Evolutionary conservation across 164 flowering plant genomes (phyloP), one percentile per base, ranked within the genome.

Genomic region (Magnolia changhungtana): DNA sequence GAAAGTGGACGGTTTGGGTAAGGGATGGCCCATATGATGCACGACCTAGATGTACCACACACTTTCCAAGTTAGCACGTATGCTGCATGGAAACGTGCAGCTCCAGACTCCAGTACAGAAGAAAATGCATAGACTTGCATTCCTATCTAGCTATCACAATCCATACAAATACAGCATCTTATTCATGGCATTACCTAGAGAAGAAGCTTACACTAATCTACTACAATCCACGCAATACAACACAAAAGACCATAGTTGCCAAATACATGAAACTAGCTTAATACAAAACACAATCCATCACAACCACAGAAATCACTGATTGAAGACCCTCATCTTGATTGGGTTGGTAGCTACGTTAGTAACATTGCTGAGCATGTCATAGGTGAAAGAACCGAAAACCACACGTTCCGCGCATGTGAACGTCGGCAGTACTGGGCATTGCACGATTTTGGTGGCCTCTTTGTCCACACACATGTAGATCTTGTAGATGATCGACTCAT

Each of bases 381-480:
- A 79, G 23, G 68, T 77, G 73, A 74, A 76, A 59, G 21, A 66
- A 61, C 72, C 67, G 67, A 72, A 77, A 24, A 77, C 65, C 66
- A 68, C 65, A 18, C 72, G 67, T 6, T 63, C 29, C 21, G 59
- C 79, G 50, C 80, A 78, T 16, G 76, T 65, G 67, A 10, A 29
- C 19, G 10, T 23, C 8, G 72, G 67, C 37, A 67, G 19, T n/a
- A 67, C 72, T 23, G 79, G 79, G 72, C 79, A 77, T 10, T 61
- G 67, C 2, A 77, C 51, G 67, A 72, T 29, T 29, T 63, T 37
- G 16, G 37, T 67, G 4, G 74, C 74, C 8, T 76, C 74, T 45
- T 71, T 76, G 74, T 76, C 50, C 49, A 71, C 69, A n/a, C 79
- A 78, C 72, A 78, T 3, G 55, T 73, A 73, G 11, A 78, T 69